These are phyloP conservation scores for Cicer bijugum DNA, from an alignment of 306 rosid species.

Conservation along the genomic window DNA sequence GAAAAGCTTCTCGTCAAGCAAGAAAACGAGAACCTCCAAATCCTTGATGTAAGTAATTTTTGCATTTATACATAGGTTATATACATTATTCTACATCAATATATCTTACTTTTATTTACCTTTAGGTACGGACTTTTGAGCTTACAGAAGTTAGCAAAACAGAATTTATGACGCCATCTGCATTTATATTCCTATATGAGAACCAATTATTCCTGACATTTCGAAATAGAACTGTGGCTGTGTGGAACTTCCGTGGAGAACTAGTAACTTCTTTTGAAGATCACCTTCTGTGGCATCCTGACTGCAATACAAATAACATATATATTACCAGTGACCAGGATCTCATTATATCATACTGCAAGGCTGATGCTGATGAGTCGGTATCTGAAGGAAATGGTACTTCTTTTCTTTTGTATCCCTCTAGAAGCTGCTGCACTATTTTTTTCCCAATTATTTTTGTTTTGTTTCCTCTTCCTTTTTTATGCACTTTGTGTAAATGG, in stretches of 20 bases:
- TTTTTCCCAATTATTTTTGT: background rate
- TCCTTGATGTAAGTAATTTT: conserved; percentile 78
- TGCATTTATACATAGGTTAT: conserved; percentile 1
- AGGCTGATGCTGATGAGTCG: conserved; percentile 93
- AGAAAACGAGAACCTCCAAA: conserved; percentile 96
- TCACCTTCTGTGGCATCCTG: conserved; percentile 98
- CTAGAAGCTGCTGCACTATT: background rate
- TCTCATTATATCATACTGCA: conserved; percentile 97
- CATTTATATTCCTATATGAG: conserved; percentile 90
- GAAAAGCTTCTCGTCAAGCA: conserved; percentile 98
- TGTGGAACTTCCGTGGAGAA: conserved; percentile 98
- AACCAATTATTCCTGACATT: conserved; percentile 89
- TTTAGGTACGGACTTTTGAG: conserved; percentile 87
- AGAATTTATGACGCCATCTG: conserved; percentile 94
- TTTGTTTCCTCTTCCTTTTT: background rate
- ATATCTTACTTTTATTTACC: conserved; percentile 42
- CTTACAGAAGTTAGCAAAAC: conserved; percentile 83
- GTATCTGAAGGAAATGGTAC: conserved; percentile 87
- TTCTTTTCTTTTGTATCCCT: background rate
- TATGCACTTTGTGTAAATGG: conserved; percentile 9
- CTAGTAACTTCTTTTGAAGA: conserved; percentile 96
- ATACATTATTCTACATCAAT: conserved; percentile 21
- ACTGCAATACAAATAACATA: conserved; percentile 92
- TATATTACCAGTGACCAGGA: conserved; percentile 97
- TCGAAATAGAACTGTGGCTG: conserved; percentile 90